Percentiles rank a stretch among this genome's conserved stretches.
Conservation (phyloP, 352 stramenopile genomes). For the Phytophthora nicotianae region DNA sequence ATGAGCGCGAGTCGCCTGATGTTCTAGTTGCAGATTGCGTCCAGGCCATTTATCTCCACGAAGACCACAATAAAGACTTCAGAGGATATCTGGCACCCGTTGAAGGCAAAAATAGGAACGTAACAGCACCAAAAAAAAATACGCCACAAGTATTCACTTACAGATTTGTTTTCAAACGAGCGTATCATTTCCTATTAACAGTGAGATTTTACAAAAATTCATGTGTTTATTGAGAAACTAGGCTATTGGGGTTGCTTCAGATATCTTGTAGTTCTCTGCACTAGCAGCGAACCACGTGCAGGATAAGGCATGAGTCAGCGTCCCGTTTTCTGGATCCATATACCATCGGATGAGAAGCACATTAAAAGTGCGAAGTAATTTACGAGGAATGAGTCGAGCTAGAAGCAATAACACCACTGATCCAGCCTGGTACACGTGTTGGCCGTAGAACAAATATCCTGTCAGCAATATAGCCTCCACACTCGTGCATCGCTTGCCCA, state of each 20-base stretch:
- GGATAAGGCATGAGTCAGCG: constrained; percentile 22
- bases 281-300: constrained; percentile 39
- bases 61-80: no score
- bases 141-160: no score
- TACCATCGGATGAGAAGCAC: constrained; percentile 33
- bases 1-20: not conserved
- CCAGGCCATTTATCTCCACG: constrained; percentile 11
- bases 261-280: constrained; percentile 38
- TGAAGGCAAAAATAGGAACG: no score
- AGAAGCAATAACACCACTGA: constrained; percentile 33
- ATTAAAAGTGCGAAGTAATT: constrained; percentile 38
- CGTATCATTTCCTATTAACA: no score
- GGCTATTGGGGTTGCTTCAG: constrained; percentile 28
- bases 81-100: no score
- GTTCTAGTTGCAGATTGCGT: constrained; percentile 2
- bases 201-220: no score
- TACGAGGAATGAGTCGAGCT: constrained; percentile 27
- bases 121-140: no score
- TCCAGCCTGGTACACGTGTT: constrained; percentile 33
- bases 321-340: constrained; percentile 25
- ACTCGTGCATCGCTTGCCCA: constrained; percentile 23
- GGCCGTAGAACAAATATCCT: constrained; percentile 36
- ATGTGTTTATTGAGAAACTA: not conserved
- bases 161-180: no score
- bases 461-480: constrained; percentile 36